Conservation (phyloP, 768 basidiomycete genomes). For the Lentinula raphanica region DNA sequence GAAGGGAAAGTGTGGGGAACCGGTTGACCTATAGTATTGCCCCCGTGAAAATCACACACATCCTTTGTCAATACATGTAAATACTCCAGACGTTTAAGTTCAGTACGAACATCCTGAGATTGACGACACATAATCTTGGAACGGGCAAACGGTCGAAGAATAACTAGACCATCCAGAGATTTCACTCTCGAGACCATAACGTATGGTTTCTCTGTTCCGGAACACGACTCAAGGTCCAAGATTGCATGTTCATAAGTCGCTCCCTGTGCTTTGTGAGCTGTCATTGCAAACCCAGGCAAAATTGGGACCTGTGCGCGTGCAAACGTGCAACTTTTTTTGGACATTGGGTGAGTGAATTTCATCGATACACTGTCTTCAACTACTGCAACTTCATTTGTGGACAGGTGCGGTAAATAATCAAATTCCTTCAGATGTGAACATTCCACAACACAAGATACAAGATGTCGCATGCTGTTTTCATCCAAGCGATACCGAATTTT, state of each 20-base stretch:
- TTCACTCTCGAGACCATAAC: background rate
- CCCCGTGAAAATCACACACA: too few species aligned
- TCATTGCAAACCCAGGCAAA: background rate
- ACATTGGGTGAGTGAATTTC: constrained; percentile 5
- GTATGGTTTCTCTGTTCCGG: background rate
- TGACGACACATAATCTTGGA: background rate
- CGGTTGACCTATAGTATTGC: too few species aligned
- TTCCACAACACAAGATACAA: constrained; percentile 17
- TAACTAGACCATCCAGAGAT: background rate
- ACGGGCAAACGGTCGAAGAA: background rate
- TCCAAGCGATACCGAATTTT: constrained; percentile 14
- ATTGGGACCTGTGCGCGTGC: background rate
- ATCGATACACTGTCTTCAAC: constrained; percentile 11
- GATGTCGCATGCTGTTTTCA: constrained; percentile 10
- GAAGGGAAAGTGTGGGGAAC: too few species aligned
- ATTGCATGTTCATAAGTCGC: background rate
- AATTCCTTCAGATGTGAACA: background rate
- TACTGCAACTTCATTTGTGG: constrained; percentile 6
- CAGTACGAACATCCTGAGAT: too few species aligned
- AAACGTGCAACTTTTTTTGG: background rate
- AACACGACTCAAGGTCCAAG: background rate
- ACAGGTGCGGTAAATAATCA: constrained; percentile 10
- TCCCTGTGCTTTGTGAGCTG: background rate
- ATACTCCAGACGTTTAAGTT: too few species aligned
- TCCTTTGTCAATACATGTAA: too few species aligned